Evolutionary conservation across 2,329 filamentous ascomycete species (phyloP).

Genomic region (Amesomyces nigricolor): DNA sequence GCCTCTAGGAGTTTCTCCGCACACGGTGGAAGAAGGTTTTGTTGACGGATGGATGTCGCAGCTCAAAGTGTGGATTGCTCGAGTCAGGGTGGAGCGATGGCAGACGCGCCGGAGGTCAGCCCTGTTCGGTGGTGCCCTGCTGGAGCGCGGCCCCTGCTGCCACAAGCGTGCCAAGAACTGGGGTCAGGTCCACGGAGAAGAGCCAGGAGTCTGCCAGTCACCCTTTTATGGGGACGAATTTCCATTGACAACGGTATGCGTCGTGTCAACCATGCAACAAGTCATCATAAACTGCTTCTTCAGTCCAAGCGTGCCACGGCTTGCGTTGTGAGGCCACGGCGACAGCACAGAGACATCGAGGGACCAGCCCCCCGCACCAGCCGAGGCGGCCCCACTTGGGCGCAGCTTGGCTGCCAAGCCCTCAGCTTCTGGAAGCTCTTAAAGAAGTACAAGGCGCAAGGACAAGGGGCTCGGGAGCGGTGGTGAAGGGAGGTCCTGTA

Average conservation of each 20-base stretch:
- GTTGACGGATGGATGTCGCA: neutral
- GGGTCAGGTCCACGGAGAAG: neutral
- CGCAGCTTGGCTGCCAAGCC: too few species aligned
- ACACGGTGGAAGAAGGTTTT: neutral
- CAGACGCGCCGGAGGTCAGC: neutral
- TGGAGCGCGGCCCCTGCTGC: neutral
- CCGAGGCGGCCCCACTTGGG: too few species aligned
- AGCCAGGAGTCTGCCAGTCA: neutral
- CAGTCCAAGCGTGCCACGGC: too few species aligned
- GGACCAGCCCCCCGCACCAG: too few species aligned
- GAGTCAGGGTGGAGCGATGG: neutral
- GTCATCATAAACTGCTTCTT: too few species aligned
- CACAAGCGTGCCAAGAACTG: conserved; percentile 7
- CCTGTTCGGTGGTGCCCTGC: neutral
- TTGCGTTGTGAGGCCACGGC: too few species aligned
- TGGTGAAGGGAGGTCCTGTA: too few species aligned
- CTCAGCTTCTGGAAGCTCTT: neutral
- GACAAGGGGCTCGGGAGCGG: neutral
- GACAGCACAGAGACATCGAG: too few species aligned
- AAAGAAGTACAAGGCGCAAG: too few species aligned
- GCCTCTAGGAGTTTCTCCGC: neutral
- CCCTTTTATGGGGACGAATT: neutral
- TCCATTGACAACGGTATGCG: too few species aligned
- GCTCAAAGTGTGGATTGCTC: neutral
- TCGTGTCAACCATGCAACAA: too few species aligned